phyloP scores from a whole-genome alignment of 192 early-diverging fungal genomes.

The Diversispora eburnea region DNA sequence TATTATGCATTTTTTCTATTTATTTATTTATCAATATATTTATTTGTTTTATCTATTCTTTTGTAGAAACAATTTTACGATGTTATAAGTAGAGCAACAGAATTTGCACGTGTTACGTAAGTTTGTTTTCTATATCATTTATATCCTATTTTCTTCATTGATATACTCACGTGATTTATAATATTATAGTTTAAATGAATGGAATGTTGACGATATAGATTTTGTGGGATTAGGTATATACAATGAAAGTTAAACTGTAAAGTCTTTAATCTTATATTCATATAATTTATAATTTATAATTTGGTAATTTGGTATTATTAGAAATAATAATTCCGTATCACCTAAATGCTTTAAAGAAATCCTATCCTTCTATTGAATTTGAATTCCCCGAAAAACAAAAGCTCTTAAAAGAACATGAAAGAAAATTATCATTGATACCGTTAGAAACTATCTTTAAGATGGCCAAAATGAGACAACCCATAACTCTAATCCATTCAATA shows the following conservation, averaged over 20 bases:
- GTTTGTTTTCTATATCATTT: neutral
- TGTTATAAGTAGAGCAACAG: neutral
- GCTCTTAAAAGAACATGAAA: neutral
- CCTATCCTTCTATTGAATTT: neutral
- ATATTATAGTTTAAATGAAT: slow-evolving; percentile 9
- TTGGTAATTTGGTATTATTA: neutral
- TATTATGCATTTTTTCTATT: too few relatives aligned
- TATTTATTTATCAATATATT: too few relatives aligned
- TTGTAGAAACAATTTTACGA: neutral
- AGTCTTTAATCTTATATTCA: too few relatives aligned
- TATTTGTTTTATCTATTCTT: neutral
- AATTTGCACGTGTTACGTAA: neutral
- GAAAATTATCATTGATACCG: slow-evolving; percentile 14
- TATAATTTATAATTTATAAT: too few relatives aligned
- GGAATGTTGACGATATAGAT: slow-evolving; percentile 19
- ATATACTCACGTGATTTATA: neutral
- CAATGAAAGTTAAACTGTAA: too few relatives aligned
- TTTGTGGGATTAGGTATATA: neutral
- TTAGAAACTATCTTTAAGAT: slow-evolving; percentile 3
- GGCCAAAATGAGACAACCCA: slow-evolving; percentile 11
- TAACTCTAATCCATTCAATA: neutral
- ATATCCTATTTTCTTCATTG: neutral
- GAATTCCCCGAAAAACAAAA: slow-evolving; percentile 12
- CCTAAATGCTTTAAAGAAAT: neutral
- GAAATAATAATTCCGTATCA: slow-evolving; percentile 15